Base-by-base conservation (phyloP, 2,329 filamentous ascomycete genomes). In the Pseudocercospora macadamiae region DNA sequence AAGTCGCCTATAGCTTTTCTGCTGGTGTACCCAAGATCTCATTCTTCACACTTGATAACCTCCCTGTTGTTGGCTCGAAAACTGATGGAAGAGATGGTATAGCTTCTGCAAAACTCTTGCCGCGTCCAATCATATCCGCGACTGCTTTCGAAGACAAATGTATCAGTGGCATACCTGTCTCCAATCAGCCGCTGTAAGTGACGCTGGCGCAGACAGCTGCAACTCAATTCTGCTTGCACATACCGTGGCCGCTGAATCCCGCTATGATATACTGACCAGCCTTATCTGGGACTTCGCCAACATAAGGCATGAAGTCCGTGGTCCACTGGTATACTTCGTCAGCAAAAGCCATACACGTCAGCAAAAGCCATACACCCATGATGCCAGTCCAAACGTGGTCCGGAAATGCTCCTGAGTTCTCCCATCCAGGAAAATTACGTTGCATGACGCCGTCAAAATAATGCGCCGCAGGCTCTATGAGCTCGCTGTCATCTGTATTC, bases 201-300 rank as follows among this genome's bases (percentile, higher is more conserved):
- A n/a, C n/a, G n/a, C n/a, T n/a, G n/a, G n/a, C n/a, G n/a, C n/a
- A n/a, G n/a, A n/a, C n/a, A n/a, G n/a, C n/a, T n/a, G n/a, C n/a
- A n/a, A n/a, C n/a, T n/a, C n/a, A n/a, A n/a, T n/a, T n/a, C n/a
- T n/a, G n/a, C n/a, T n/a, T n/a, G n/a, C n/a, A n/a, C n/a, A n/a
- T n/a, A 0, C 81, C 82, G 55, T 82, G 80, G 0, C 82, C 81
- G 26, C 76, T 78, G 59, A 82, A 83, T 0, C 81, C 81, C 0
- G 76, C 79, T 19, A 79, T 67, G n/a, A 83, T 70, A 47, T 75
- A 79, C 61, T 79, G 74, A 4, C 72, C 73, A 2, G 70, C 55
- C 47, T 71, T 73, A 0, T 68, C 74, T 0, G 80, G 80, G 0
- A 83, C 70, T 0, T 64, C 61, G 0, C 80, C 80, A 1, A 83